A percentile compares a stretch with the other conserved stretches of the same genome.
These are phyloP conservation scores for Trapa incisa DNA, from an alignment of 345 rosid species.

Conservation along the genomic window DNA sequence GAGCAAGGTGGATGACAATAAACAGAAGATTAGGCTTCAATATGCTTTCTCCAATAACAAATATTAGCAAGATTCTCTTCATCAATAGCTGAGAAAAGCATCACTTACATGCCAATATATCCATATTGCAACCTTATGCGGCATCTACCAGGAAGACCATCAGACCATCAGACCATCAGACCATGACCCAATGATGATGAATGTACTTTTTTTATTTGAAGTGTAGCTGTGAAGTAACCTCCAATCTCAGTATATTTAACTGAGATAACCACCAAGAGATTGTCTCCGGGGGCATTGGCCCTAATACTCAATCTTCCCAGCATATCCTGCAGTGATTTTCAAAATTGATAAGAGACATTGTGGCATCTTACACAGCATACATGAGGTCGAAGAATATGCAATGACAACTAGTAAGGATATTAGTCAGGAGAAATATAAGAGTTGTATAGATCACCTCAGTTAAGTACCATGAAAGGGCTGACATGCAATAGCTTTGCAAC, in stretches of 20 bases:
- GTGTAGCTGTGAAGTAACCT: conserved; percentile 59
- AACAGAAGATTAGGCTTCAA: too few relatives aligned
- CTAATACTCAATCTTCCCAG: conserved; percentile 49
- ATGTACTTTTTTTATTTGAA: conserved; percentile 49
- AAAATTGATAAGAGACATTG: background rate
- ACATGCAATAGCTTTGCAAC: conserved; percentile 86
- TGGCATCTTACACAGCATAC: background rate
- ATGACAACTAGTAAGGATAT: background rate
- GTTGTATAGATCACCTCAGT: background rate
- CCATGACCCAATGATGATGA: conserved; percentile 23
- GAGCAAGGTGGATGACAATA: too few relatives aligned
- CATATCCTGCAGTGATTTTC: conserved; percentile 54
- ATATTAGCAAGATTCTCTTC: background rate
- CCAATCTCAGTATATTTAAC: conserved; percentile 70
- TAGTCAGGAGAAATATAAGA: background rate
- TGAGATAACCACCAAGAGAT: conserved; percentile 43
- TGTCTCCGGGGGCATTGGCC: conserved; percentile 57
- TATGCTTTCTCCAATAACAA: too few relatives aligned
- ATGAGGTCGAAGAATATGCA: too few relatives aligned
- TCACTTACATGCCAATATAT: conserved; percentile 92
- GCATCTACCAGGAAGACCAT: conserved; percentile 90
- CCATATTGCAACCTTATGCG: conserved; percentile 87
- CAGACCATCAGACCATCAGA: conserved; percentile 49
- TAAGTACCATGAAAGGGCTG: conserved; percentile 86
- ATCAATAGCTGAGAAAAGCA: background rate